These are phyloP conservation scores for Phytophthora capsici DNA, from an alignment of 352 stramenopile genomes.

Conservation along the genomic window DNA sequence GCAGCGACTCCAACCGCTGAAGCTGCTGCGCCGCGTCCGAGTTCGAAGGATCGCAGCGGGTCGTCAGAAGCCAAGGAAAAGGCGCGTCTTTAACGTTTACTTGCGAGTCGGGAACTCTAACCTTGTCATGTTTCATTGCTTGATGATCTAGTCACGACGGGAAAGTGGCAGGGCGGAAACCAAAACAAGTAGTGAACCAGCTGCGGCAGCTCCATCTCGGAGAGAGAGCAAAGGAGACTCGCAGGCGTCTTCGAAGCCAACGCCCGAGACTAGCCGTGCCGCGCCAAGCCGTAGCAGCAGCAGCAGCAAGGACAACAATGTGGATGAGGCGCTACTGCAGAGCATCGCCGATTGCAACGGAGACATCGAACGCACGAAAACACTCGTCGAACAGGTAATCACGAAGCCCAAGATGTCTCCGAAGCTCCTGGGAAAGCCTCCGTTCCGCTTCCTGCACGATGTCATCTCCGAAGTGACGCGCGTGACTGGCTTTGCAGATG, in stretches of 20 bases:
- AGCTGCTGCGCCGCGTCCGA: slow-evolving; percentile 31
- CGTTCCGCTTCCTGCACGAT: slow-evolving; percentile 91
- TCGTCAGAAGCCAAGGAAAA: slow-evolving; percentile 66
- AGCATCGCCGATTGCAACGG: slow-evolving; percentile 77
- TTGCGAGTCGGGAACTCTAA: neutral
- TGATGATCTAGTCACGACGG: slow-evolving; percentile 31
- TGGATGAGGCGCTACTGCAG: slow-evolving; percentile 55
- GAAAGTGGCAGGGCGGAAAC: slow-evolving; percentile 37
- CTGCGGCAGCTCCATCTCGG: slow-evolving; percentile 13
- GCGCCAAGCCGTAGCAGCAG: slow-evolving; percentile 47
- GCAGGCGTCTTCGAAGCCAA: slow-evolving; percentile 33
- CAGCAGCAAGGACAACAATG: slow-evolving; percentile 35
- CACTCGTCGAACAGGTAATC: slow-evolving; percentile 81
- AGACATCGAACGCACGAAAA: slow-evolving; percentile 80
- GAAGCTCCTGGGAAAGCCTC: slow-evolving; percentile 85
- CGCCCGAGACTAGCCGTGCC: slow-evolving; percentile 20
- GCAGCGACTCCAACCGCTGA: slow-evolving; percentile 26
- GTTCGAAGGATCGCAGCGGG: slow-evolving; percentile 57
- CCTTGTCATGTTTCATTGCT: neutral
- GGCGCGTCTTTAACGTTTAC: slow-evolving; percentile 6
- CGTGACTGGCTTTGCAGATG: slow-evolving; percentile 83
- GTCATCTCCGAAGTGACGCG: slow-evolving; percentile 83
- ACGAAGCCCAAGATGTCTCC: slow-evolving; percentile 85
- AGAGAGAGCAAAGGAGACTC: slow-evolving; percentile 53
- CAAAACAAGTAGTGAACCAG: slow-evolving; percentile 33